phyloP scores from a whole-genome alignment of 2,329 filamentous ascomycete species.

The Colletotrichum liriopes region DNA sequence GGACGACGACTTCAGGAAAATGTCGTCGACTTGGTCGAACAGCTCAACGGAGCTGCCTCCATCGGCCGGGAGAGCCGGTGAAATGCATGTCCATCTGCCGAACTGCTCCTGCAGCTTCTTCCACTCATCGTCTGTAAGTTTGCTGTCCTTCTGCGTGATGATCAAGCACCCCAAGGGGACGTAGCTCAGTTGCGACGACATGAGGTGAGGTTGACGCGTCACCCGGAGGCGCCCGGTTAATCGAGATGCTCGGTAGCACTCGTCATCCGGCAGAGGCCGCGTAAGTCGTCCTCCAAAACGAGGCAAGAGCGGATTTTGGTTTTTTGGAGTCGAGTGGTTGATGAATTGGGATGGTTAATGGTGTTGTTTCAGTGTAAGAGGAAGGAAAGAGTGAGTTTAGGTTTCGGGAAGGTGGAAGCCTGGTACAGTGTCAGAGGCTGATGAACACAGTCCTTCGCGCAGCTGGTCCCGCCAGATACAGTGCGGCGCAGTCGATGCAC shows the following conservation, averaged over 20 bases:
- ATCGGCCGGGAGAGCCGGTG: conserved; percentile 27
- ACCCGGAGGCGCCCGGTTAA: conserved; percentile 6
- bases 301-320: background rate
- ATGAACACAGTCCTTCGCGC: background rate
- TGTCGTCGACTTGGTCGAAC: conserved; percentile 19
- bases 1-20: conserved; percentile 49
- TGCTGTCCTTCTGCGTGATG: conserved; percentile 43
- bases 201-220: conserved; percentile 5
- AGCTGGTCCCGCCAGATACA: background rate
- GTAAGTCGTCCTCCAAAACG: conserved; percentile 1
- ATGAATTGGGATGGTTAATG: conserved; percentile 7
- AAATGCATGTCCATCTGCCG: conserved; percentile 14
- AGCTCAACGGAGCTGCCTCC: background rate
- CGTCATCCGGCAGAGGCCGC: conserved; percentile 16
- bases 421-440: conserved; percentile 15
- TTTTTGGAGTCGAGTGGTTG: background rate
- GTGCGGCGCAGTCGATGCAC: background rate
- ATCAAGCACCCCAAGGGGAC: conserved; percentile 60
- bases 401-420: conserved; percentile 20
- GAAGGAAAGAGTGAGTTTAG: conserved; percentile 8
- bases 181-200: conserved; percentile 48
- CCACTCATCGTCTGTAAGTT: conserved; percentile 24
- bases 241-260: background rate
- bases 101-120: conserved; percentile 7
- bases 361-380: conserved; percentile 31